Conservation (phyloP, 805 yeast species). For the Yamadazyma nakazawae region DNA sequence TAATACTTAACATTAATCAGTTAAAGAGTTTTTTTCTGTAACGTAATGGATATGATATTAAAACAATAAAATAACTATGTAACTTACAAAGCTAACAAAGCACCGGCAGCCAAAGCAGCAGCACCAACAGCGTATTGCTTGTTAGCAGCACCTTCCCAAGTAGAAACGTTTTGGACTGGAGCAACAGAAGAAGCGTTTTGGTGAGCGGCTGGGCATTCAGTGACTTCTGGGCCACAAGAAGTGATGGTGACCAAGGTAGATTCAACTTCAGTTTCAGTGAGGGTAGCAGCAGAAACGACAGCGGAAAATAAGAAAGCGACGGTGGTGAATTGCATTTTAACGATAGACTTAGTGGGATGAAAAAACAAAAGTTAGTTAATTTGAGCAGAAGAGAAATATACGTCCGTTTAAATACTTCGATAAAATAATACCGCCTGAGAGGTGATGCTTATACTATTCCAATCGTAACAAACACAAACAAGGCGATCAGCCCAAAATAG, state of each 20-base stretch:
- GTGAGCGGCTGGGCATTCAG: conserved; percentile 45
- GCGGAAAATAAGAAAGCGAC: conserved; percentile 19
- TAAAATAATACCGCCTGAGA: background rate
- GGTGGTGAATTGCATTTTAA: conserved; percentile 38
- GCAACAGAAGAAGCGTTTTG: conserved; percentile 22
- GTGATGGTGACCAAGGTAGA: conserved; percentile 47
- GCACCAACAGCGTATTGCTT: conserved; percentile 41
- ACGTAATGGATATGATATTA: conserved; percentile 11
- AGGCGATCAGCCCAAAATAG: conserved; percentile 3
- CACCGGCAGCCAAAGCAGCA: conserved; percentile 49
- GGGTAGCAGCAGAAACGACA: conserved; percentile 19
- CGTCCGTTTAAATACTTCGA: conserved; percentile 1
- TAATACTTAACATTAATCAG: background rate
- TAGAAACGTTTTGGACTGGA: conserved; percentile 22
- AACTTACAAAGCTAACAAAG: conserved; percentile 58
- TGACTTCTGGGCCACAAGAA: conserved; percentile 43
- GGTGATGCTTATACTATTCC: background rate
- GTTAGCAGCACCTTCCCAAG: conserved; percentile 39
- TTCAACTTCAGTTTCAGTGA: conserved; percentile 31
- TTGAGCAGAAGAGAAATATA: conserved; percentile 12
- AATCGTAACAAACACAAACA: conserved; percentile 6
- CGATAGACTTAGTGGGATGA: conserved; percentile 36
- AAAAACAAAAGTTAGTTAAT: conserved; percentile 16
- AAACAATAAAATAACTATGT: conserved; percentile 7
- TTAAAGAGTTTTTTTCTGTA: background rate